Evolutionary conservation across 257 asterid genomes (phyloP).

Genomic region (Przewalskia tangutica): DNA sequence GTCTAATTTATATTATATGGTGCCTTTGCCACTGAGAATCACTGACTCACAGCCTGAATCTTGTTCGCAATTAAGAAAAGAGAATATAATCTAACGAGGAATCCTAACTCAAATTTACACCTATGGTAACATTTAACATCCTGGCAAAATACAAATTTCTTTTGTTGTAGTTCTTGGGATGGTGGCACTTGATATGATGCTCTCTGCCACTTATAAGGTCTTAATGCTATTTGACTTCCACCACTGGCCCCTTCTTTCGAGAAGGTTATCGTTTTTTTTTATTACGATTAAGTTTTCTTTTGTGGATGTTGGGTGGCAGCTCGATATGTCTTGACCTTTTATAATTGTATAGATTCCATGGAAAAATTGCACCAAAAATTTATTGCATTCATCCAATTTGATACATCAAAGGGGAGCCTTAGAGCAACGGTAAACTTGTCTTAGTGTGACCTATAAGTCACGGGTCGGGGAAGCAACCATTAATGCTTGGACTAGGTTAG

Average conservation of each 20-base stretch:
- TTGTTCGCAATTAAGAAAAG: background rate
- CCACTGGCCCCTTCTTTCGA: background rate
- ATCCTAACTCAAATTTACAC: background rate
- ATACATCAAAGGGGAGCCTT: too few species aligned
- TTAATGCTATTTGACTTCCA: background rate
- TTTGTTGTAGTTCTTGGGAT: background rate
- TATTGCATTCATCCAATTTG: too few species aligned
- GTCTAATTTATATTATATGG: background rate
- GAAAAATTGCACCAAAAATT: too few species aligned
- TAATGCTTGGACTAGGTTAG: too few species aligned
- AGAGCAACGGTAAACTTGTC: too few species aligned
- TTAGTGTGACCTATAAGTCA: too few species aligned
- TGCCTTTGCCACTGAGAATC: background rate
- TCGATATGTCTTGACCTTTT: too few species aligned
- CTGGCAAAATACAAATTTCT: background rate
- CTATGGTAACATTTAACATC: background rate
- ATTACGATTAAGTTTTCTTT: background rate
- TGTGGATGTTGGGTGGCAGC: background rate
- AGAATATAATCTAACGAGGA: background rate
- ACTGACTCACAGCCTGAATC: background rate
- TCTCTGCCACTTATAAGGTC: background rate
- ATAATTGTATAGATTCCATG: too few species aligned
- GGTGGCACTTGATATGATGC: background rate
- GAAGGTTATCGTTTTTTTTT: background rate
- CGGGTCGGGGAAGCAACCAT: too few species aligned